Evolutionary conservation across 2,329 filamentous ascomycete genomes (phyloP), one percentile per base, ranked within the genome.

Genomic region (Aureobasidium leucospermi): DNA sequence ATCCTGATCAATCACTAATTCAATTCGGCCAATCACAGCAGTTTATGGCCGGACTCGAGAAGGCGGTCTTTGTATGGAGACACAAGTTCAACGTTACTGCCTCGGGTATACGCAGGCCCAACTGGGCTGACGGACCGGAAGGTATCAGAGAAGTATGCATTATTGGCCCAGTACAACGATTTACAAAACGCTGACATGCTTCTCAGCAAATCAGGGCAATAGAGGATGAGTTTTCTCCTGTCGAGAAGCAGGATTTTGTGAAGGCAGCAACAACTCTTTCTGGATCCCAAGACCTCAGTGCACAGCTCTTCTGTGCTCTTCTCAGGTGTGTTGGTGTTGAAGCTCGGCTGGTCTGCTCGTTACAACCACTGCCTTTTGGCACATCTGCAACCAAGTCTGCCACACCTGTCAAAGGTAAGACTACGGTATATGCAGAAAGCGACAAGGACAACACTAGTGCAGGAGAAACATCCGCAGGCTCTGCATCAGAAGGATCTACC

Each of bases 281-380:
- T 64, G 95, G 93, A 0, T 97, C 93, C 8, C 84, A 92, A 64
- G 94, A 99, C 71, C 80, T 95, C 9, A 94, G 92, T 0, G 89
- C 90, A 1, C 92, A 97, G 70, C 73, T 99, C 0, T 96, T 95
- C 67, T 97, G 94, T 71, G 88, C 92, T 2, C 74, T 97, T 34
- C 79, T 99, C 4, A 85, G 94, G 16, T 83, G 85, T n/a, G 84
- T 82, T n/a, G 91, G 90, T 2, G 84, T 97, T 6, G 85, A 90
- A 63, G 81, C 89, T 5, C 83, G 94, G 11, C 79, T 99, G 4
- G 88, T 97, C 0, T 96, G 91, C 71, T 99, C 94, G 4, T 76
- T 99, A 3, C 94, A 99, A 65, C 84, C 87, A 1, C 78, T 99
- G 0, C 81, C 88, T 0, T 92, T 92, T 65, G 77, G 79, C 2